Percentiles rank a stretch among this genome's conserved stretches.
These are phyloP conservation scores for Cydonia oblonga DNA, from an alignment of 331 rosid genomes.

Conservation along the genomic window DNA sequence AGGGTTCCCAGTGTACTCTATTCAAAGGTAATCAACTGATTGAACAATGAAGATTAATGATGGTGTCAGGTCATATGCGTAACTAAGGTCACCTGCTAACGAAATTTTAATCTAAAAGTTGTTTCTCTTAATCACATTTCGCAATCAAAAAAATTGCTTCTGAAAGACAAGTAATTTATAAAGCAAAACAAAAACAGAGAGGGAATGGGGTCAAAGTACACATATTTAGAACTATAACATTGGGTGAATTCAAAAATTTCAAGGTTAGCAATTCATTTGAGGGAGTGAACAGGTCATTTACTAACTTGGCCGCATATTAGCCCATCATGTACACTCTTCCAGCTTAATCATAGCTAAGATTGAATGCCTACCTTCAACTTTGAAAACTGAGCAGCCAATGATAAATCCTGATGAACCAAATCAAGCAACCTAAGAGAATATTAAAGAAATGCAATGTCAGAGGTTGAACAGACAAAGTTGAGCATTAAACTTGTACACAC, in stretches of 20 bases:
- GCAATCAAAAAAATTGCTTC: not conserved
- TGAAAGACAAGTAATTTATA: not conserved
- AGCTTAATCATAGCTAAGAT: constrained; percentile 5
- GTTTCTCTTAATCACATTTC: not conserved
- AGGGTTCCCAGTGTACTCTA: not conserved
- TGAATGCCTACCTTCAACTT: constrained; percentile 55
- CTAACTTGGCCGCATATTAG: not conserved
- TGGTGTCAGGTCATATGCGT: not conserved
- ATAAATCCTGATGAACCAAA: constrained; percentile 74
- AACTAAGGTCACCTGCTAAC: not conserved
- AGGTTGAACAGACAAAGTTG: constrained; percentile 2
- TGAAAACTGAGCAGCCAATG: constrained; percentile 78
- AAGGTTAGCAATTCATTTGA: not conserved
- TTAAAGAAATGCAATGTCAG: constrained; percentile 10
- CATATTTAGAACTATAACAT: not conserved
- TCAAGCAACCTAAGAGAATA: constrained; percentile 64
- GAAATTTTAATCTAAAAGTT: not conserved
- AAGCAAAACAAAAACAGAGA: not conserved
- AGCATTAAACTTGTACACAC: constrained; percentile 1
- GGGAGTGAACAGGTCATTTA: not conserved
- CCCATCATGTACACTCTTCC: not conserved
- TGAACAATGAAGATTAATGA: not conserved
- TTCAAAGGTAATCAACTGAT: not conserved
- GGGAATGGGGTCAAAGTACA: not conserved
- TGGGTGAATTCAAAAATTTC: not conserved